Evolutionary conservation across 2,329 filamentous ascomycete genomes (phyloP).

Genomic region (Dactylella cylindrospora): DNA sequence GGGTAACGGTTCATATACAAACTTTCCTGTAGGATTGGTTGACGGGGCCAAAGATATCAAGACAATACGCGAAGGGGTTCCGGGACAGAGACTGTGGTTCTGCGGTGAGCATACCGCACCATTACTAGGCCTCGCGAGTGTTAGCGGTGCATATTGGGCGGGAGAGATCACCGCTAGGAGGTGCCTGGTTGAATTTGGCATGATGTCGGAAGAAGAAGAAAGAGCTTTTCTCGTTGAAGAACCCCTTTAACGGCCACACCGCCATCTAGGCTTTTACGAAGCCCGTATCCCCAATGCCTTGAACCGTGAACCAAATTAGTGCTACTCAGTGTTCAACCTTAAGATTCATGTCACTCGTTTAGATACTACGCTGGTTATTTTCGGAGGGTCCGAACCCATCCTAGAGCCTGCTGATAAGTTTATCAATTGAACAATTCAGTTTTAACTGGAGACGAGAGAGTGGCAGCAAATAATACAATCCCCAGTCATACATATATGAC

Average conservation of each 20-base stretch:
- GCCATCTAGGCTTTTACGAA: too few relatives aligned
- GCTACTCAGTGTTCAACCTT: too few relatives aligned
- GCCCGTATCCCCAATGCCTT: too few relatives aligned
- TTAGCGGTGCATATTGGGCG: constrained; percentile 88
- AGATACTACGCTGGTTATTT: too few relatives aligned
- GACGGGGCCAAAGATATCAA: constrained; percentile 72
- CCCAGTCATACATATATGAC: too few relatives aligned
- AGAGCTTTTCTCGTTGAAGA: constrained; percentile 1
- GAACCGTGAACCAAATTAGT: too few relatives aligned
- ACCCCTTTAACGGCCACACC: not conserved
- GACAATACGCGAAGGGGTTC: constrained; percentile 63
- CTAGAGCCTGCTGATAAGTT: too few relatives aligned
- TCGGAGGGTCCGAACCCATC: too few relatives aligned
- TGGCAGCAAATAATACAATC: too few relatives aligned
- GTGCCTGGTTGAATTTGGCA: constrained; percentile 61
- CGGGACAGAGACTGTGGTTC: constrained; percentile 73
- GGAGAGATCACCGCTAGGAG: constrained; percentile 74
- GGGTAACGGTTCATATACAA: constrained; percentile 78
- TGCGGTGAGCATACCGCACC: constrained; percentile 89
- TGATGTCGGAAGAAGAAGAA: constrained; percentile 12
- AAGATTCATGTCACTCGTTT: too few relatives aligned
- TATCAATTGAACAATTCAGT: too few relatives aligned
- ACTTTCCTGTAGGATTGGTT: constrained; percentile 76
- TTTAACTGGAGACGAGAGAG: too few relatives aligned
- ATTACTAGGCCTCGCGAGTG: constrained; percentile 84